Percentiles rank a stretch among this genome's conserved stretches.
Conservation (phyloP, 257 asterid genomes). For the Osmanthus fragrans region DNA sequence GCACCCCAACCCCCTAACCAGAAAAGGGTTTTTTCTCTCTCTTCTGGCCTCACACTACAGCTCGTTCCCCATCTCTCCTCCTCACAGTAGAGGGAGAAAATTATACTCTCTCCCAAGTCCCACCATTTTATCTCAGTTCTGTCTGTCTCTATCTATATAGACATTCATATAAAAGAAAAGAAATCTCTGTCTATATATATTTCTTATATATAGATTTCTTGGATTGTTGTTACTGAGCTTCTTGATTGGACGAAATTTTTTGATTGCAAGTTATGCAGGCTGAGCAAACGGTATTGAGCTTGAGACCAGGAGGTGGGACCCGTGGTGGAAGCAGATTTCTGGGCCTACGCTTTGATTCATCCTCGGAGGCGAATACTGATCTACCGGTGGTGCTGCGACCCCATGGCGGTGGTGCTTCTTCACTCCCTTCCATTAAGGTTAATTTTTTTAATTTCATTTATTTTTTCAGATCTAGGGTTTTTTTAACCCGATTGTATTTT, state of each 20-base stretch:
- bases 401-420: constrained; percentile 29
- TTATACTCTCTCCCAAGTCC: neutral
- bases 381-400: constrained; percentile 27
- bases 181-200: neutral
- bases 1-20: too few relatives aligned
- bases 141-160: neutral
- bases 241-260: constrained; percentile 32
- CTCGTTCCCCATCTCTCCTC: constrained; percentile 4
- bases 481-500: constrained; percentile 4
- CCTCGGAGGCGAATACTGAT: neutral
- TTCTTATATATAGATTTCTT: neutral
- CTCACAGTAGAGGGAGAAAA: constrained; percentile 13
- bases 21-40: constrained; percentile 26
- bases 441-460: neutral
- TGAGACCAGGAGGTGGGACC: constrained; percentile 58
- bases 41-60: neutral
- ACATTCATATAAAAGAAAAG: too few relatives aligned
- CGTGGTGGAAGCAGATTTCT: constrained; percentile 9
- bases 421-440: constrained; percentile 30
- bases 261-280: constrained; percentile 47
- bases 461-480: neutral
- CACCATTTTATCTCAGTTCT: constrained; percentile 12
- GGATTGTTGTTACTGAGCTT: neutral
- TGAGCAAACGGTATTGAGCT: constrained; percentile 53
- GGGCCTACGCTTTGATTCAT: neutral